Conservation (phyloP, 371 early-diverging fungal genomes). For the Mucor circinelloides region DNA sequence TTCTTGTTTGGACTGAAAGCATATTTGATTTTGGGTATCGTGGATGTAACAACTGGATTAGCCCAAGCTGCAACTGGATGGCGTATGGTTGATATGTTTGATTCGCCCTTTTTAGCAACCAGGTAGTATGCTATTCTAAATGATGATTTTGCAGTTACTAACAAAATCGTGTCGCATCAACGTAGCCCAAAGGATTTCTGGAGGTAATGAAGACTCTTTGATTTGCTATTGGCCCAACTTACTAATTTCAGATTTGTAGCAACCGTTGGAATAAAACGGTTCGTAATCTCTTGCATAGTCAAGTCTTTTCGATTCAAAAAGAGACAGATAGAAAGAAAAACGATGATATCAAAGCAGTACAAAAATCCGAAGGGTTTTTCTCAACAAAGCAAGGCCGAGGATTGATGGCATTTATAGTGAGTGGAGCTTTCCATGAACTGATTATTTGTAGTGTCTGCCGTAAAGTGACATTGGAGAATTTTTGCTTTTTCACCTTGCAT, state of each 20-base stretch:
- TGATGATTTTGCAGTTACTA: not conserved
- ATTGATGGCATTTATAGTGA: slow-evolving; percentile 29
- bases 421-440: slow-evolving; percentile 40
- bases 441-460: slow-evolving; percentile 33
- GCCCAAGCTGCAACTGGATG: slow-evolving; percentile 17
- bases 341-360: not conserved
- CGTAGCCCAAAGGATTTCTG: slow-evolving; percentile 45
- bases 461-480: slow-evolving; percentile 37
- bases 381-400: slow-evolving; percentile 20
- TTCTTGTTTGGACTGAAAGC: slow-evolving; percentile 24
- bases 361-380: not conserved
- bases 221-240: not conserved
- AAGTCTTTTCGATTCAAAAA: slow-evolving; percentile 13
- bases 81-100: slow-evolving; percentile 29
- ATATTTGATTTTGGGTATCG: slow-evolving; percentile 15
- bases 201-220: slow-evolving; percentile 29
- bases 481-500: slow-evolving; percentile 35
- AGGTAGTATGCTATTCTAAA: slow-evolving; percentile 4
- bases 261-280: slow-evolving; percentile 41
- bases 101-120: slow-evolving; percentile 20
- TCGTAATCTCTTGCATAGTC: slow-evolving; percentile 33
- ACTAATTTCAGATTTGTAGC: slow-evolving; percentile 9
- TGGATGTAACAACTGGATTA: slow-evolving; percentile 18
- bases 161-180: not conserved
- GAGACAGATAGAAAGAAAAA: not conserved